phyloP scores from a whole-genome alignment of 129 eudicot species.

The Artemisia tridentata region DNA sequence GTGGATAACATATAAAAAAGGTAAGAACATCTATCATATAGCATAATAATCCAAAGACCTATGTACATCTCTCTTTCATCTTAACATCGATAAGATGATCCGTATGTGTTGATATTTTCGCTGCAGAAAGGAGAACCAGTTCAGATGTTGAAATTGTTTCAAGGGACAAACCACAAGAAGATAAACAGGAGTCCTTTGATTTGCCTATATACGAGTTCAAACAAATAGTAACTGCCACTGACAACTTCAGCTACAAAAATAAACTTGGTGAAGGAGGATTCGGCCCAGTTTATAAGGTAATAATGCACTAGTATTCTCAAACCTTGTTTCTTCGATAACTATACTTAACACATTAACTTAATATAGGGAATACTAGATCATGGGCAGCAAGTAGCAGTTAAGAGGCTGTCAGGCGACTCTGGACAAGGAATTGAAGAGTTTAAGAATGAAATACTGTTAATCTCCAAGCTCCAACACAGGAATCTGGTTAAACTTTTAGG shows the following conservation, averaged over 20 bases:
- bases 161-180: no score
- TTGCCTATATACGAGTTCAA: no score
- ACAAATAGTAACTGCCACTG: no score
- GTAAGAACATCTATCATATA: neutral
- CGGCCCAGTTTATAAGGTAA: no score
- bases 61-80: no score
- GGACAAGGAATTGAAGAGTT: constrained; percentile 36
- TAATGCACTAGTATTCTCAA: neutral
- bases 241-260: no score
- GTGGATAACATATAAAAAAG: constrained; percentile 16
- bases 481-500: constrained; percentile 38
- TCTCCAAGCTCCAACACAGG: constrained; percentile 37
- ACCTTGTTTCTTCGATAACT: neutral
- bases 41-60: neutral
- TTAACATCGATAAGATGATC: no score
- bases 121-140: no score
- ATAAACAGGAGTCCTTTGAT: no score
- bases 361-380: constrained; percentile 31
- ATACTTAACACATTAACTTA: neutral
- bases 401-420: constrained; percentile 37
- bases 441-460: constrained; percentile 29
- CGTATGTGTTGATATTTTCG: no score
- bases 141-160: no score
- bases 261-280: no score
- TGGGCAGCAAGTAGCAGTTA: constrained; percentile 35